Conservation (phyloP, 768 basidiomycete species). For the Chalciporus piperatus region DNA sequence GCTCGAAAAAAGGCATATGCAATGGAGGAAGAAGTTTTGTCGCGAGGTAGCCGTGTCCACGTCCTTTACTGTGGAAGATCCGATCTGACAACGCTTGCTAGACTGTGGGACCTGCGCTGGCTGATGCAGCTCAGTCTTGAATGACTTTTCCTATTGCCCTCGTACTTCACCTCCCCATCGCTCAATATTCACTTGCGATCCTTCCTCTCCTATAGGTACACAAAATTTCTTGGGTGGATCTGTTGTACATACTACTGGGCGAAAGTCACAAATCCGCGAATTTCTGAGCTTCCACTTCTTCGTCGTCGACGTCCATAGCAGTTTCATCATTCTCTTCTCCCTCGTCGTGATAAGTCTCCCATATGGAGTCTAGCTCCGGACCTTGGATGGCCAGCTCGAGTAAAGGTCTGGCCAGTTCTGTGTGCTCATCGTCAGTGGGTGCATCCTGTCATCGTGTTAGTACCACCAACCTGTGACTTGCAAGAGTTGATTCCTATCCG, state of each 20-base stretch:
- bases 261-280: constrained; percentile 16
- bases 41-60: constrained; percentile 34
- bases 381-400: constrained; percentile 70
- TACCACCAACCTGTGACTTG: constrained; percentile 45
- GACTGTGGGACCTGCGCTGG: constrained; percentile 17
- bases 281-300: constrained; percentile 43
- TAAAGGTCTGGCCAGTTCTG: constrained; percentile 59
- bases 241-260: not conserved
- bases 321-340: constrained; percentile 37
- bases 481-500: constrained; percentile 41
- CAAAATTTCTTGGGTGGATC: not conserved
- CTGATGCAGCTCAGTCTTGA: no score
- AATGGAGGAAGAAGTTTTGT: constrained; percentile 60
- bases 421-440: constrained; percentile 3
- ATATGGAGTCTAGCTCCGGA: constrained; percentile 65
- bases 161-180: not conserved
- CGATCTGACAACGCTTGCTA: constrained; percentile 1
- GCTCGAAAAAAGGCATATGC: constrained; percentile 40
- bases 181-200: not conserved
- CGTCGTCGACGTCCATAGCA: constrained; percentile 53
- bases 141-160: not conserved
- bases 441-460: not conserved
- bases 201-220: no score
- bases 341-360: constrained; percentile 56
- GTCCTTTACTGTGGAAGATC: not conserved